These are phyloP conservation scores for Aspergillus sojae DNA, from an alignment of 2,329 filamentous ascomycete genomes.

Conservation along the genomic window DNA sequence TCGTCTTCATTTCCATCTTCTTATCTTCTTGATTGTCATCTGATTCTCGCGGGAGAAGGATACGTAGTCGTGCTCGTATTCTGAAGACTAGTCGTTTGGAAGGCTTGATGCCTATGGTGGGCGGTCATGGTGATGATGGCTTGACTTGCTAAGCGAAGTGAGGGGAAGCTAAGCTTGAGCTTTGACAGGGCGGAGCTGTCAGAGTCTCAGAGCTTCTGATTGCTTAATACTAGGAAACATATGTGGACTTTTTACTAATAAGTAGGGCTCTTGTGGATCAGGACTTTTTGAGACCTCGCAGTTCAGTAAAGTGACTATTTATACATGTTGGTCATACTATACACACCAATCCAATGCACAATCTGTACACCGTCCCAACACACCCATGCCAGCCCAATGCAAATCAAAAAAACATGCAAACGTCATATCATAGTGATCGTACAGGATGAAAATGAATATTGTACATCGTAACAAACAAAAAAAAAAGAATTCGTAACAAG, in stretches of 20 bases:
- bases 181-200: background rate
- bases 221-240: background rate
- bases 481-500: constrained; percentile 14
- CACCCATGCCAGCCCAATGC: constrained; percentile 20
- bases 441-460: constrained; percentile 18
- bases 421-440: constrained; percentile 22
- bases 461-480: constrained; percentile 19
- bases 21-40: too few species aligned
- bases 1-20: too few species aligned
- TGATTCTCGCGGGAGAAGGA: background rate
- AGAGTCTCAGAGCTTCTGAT: background rate
- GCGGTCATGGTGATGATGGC: background rate
- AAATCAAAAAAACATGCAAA: constrained; percentile 15
- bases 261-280: background rate
- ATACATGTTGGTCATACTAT: constrained; percentile 1
- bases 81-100: background rate
- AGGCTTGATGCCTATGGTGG: too few species aligned
- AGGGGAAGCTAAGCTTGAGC: background rate
- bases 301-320: constrained; percentile 1
- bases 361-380: constrained; percentile 14
- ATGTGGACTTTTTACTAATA: background rate
- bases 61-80: background rate
- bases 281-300: background rate
- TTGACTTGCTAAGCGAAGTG: background rate
- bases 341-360: constrained; percentile 6